Percentiles rank a stretch among this genome's conserved stretches.
Conservation (phyloP, 768 basidiomycete species). For the Amanita phalloides region DNA sequence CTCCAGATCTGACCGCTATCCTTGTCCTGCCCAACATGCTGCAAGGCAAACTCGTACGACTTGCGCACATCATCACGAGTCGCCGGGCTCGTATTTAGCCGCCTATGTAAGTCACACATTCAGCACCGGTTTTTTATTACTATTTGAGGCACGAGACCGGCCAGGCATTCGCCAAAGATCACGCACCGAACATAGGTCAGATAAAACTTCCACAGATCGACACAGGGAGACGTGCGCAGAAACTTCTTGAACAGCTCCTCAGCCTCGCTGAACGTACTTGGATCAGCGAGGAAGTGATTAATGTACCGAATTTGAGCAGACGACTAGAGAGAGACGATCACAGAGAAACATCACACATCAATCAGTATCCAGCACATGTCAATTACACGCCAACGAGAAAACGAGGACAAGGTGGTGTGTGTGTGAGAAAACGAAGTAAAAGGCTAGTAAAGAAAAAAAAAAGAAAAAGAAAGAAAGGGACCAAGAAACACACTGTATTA, state of each 20-base stretch:
- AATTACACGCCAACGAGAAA: not conserved
- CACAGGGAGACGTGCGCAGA: slow-evolving; percentile 74
- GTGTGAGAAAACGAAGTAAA: slow-evolving; percentile 6
- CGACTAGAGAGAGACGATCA: slow-evolving; percentile 32
- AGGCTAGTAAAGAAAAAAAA: too few species aligned
- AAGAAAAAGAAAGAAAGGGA: not conserved
- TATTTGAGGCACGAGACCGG: slow-evolving; percentile 5
- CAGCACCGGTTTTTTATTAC: not conserved
- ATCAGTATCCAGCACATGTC: slow-evolving; percentile 3
- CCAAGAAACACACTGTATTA: slow-evolving; percentile 66
- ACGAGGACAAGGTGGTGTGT: not conserved
- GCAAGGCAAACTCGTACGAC: slow-evolving; percentile 90
- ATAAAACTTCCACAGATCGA: slow-evolving; percentile 90
- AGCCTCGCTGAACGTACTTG: slow-evolving; percentile 59
- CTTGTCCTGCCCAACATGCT: slow-evolving; percentile 83
- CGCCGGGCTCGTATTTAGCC: slow-evolving; percentile 52
- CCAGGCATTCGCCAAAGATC: slow-evolving; percentile 3
- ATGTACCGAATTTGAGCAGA: slow-evolving; percentile 81
- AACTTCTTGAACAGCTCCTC: slow-evolving; percentile 88
- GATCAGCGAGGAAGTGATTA: slow-evolving; percentile 59
- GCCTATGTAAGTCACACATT: slow-evolving; percentile 27
- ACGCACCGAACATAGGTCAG: slow-evolving; percentile 84
- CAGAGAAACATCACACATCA: slow-evolving; percentile 6
- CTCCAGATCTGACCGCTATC: slow-evolving; percentile 89
- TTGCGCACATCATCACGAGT: slow-evolving; percentile 73